These are phyloP conservation scores for Blastocystis sp. DNA, from an alignment of 352 stramenopile genomes.

Conservation along the genomic window DNA sequence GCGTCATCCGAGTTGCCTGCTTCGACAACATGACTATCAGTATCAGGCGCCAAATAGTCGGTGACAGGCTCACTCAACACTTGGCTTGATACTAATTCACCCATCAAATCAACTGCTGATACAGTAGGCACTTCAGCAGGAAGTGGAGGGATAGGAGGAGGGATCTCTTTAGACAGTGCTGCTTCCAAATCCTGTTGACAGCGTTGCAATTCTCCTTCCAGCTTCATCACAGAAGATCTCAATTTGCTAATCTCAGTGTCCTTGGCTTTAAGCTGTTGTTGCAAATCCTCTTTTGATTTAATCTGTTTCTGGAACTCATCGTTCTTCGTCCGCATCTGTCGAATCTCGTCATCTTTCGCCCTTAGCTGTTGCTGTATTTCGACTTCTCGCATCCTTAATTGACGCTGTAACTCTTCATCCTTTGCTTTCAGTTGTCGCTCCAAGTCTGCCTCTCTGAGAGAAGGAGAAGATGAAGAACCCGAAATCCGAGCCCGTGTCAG, in stretches of 20 bases:
- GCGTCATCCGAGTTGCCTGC: too few relatives aligned
- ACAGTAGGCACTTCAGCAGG: neutral
- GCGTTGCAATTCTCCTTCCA: conserved; percentile 2
- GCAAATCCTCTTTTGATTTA: neutral
- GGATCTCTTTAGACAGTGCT: neutral
- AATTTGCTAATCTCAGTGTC: conserved; percentile 11
- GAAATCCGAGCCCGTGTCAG: neutral
- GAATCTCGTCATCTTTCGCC: neutral
- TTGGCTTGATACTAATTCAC: neutral
- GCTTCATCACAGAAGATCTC: neutral
- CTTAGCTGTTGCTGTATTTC: too few relatives aligned
- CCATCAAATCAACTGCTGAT: neutral
- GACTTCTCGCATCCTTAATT: too few relatives aligned
- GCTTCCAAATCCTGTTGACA: neutral
- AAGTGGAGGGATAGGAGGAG: neutral
- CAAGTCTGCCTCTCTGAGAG: neutral
- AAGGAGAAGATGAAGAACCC: neutral
- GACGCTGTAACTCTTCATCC: too few relatives aligned
- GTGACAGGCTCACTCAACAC: neutral
- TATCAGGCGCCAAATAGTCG: neutral
- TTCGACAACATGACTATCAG: neutral
- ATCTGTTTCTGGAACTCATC: neutral
- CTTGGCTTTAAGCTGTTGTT: conserved; percentile 20
- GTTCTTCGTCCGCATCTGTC: neutral
- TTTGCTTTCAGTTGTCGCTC: too few relatives aligned